Conservation (phyloP, 139 green algal genomes). For the Closterium sp. region DNA sequence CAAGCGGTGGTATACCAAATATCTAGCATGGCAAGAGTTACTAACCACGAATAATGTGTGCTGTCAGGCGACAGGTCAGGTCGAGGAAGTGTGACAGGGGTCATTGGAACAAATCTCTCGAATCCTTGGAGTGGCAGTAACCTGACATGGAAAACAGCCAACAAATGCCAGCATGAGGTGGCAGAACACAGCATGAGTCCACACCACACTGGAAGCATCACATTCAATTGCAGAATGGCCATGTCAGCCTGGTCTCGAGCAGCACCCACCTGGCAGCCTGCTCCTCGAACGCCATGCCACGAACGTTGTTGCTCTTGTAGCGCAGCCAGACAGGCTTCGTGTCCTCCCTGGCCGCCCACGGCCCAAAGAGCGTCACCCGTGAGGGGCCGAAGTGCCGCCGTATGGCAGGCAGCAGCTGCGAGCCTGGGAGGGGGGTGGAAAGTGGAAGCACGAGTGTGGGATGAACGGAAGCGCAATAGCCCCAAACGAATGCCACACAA, state of each 20-base stretch:
- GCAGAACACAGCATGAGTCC: no score
- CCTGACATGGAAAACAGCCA: not conserved
- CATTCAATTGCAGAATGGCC: no score
- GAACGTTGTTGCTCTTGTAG: not conserved
- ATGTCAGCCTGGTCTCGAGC: no score
- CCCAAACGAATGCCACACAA: not conserved
- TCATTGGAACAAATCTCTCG: not conserved
- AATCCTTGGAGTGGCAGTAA: not conserved
- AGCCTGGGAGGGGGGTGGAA: not conserved
- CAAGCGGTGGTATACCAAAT: not conserved
- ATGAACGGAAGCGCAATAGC: not conserved
- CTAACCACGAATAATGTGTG: not conserved
- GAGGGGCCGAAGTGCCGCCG: not conserved
- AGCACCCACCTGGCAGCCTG: not conserved
- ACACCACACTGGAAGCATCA: no score
- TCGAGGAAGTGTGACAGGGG: not conserved
- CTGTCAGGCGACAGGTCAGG: not conserved
- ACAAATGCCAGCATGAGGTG: no score
- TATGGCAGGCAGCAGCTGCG: not conserved
- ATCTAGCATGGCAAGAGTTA: not conserved
- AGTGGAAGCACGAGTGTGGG: not conserved
- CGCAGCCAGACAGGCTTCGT: not conserved
- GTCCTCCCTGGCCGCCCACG: not conserved
- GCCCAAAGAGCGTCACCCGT: not conserved
- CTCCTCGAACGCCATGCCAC: not conserved